Percentiles rank a stretch among this genome's conserved stretches.
phyloP scores from a whole-genome alignment of 2,329 filamentous ascomycete species.

The Cordyceps militaris region DNA sequence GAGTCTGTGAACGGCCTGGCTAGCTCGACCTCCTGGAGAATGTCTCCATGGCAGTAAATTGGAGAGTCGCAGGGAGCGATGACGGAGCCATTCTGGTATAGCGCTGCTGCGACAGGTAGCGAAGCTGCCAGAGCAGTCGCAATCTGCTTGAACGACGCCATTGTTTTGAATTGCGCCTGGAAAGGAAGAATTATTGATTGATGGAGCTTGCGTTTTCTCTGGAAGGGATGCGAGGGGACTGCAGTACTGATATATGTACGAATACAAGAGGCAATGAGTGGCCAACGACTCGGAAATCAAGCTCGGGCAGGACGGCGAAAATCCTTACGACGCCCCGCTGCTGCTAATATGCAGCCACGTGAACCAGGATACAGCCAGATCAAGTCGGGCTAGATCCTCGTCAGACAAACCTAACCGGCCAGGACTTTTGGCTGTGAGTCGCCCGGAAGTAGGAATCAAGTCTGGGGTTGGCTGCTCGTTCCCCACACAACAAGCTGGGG shows the following conservation, averaged over 20 bases:
- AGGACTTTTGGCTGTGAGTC: not conserved
- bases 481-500: constrained; percentile 8
- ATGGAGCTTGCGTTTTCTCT: not conserved
- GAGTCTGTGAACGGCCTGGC: constrained; percentile 59
- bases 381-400: not conserved
- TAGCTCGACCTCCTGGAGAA: constrained; percentile 55
- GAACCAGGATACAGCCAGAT: constrained; percentile 2
- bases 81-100: constrained; percentile 54
- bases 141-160: constrained; percentile 22
- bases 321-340: constrained; percentile 2
- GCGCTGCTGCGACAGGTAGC: constrained; percentile 30
- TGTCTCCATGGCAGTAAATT: constrained; percentile 59
- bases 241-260: constrained; percentile 3
- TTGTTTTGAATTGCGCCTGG: constrained; percentile 12
- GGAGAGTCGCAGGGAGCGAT: constrained; percentile 60
- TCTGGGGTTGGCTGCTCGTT: not conserved
- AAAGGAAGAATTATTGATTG: not conserved
- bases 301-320: not conserved
- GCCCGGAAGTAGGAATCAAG: not conserved
- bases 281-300: not conserved
- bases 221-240: not conserved
- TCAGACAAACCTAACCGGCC: not conserved
- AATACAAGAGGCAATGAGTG: not conserved
- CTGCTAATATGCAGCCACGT: too few species aligned
- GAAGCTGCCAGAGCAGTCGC: constrained; percentile 23